Evolutionary conservation across 108 stramenopile species (phyloP).

Genomic region (Ochromonas danica): DNA sequence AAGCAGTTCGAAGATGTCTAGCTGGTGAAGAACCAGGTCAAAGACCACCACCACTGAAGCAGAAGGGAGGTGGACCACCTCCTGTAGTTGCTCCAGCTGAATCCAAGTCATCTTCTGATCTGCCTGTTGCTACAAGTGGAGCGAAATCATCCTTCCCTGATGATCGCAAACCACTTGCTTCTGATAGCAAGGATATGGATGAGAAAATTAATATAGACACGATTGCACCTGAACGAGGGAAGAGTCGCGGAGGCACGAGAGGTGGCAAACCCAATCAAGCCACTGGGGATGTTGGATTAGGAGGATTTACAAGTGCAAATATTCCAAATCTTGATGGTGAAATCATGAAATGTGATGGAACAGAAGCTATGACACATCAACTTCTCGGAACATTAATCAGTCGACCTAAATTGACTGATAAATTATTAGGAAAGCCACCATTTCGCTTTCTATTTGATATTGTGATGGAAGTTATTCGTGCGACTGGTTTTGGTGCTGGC

Average conservation of each 20-base stretch:
- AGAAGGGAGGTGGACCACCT: background rate
- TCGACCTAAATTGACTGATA: constrained; percentile 48
- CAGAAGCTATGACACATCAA: constrained; percentile 34
- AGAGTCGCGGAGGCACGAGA: constrained; percentile 33
- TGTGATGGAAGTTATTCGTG: constrained; percentile 56
- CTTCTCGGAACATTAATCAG: constrained; percentile 47
- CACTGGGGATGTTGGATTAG: background rate
- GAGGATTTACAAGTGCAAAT: background rate
- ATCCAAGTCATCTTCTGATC: too few species aligned
- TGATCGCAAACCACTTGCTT: background rate
- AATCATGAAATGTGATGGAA: constrained; percentile 57
- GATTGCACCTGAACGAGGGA: constrained; percentile 26
- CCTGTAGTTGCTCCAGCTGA: background rate
- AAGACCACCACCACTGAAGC: constrained; percentile 39
- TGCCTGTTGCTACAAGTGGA: too few species aligned
- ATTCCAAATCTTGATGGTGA: constrained; percentile 41
- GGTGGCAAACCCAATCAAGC: constrained; percentile 22
- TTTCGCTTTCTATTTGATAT: constrained; percentile 75
- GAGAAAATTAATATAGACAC: background rate
- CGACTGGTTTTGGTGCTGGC: constrained; percentile 53
- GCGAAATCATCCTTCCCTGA: too few species aligned
- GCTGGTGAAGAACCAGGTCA: constrained; percentile 35
- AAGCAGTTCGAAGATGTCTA: constrained; percentile 37
- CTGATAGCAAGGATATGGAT: background rate
- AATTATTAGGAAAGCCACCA: constrained; percentile 54